phyloP scores from a whole-genome alignment of 305 asterid genomes.

The Plantago coronopus region DNA sequence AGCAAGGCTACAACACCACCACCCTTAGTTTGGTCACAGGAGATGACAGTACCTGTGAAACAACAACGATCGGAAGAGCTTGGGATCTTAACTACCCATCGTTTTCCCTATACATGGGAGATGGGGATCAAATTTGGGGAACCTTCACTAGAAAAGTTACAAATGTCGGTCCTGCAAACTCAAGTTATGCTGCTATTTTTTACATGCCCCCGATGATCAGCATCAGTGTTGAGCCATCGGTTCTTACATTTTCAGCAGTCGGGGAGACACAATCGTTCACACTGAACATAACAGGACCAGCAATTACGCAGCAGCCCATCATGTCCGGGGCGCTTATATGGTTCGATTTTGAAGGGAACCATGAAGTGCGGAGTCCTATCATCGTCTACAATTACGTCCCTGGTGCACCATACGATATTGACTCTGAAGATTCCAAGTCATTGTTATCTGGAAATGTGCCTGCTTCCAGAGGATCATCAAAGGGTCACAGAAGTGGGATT shows the following conservation, averaged over 20 bases:
- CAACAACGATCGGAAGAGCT: constrained; percentile 28
- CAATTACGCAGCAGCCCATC: constrained; percentile 46
- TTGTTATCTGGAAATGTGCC: neutral
- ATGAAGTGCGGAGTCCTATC: constrained; percentile 42
- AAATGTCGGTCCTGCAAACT: constrained; percentile 43
- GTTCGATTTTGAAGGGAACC: constrained; percentile 28
- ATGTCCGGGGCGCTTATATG: constrained; percentile 35
- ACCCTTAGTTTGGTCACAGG: constrained; percentile 41
- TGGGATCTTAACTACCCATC: constrained; percentile 65
- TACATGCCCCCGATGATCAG: constrained; percentile 17
- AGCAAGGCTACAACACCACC: constrained; percentile 45
- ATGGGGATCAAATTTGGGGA: constrained; percentile 36
- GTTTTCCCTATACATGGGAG: constrained; percentile 38
- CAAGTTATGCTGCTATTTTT: constrained; percentile 33
- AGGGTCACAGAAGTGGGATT: constrained; percentile 4
- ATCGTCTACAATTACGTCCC: constrained; percentile 47
- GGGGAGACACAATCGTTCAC: constrained; percentile 45
- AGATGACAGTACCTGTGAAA: constrained; percentile 40
- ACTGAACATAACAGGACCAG: constrained; percentile 42
- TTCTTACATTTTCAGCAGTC: constrained; percentile 33
- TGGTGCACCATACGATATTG: constrained; percentile 32
- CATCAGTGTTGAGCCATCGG: constrained; percentile 34
- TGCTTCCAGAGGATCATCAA: constrained; percentile 3
- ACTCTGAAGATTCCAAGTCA: neutral
- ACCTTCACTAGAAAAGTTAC: constrained; percentile 42